These are phyloP conservation scores for Sporisorium exsertum DNA, from an alignment of 1,284 basidiomycete genomes.

Conservation along the genomic window DNA sequence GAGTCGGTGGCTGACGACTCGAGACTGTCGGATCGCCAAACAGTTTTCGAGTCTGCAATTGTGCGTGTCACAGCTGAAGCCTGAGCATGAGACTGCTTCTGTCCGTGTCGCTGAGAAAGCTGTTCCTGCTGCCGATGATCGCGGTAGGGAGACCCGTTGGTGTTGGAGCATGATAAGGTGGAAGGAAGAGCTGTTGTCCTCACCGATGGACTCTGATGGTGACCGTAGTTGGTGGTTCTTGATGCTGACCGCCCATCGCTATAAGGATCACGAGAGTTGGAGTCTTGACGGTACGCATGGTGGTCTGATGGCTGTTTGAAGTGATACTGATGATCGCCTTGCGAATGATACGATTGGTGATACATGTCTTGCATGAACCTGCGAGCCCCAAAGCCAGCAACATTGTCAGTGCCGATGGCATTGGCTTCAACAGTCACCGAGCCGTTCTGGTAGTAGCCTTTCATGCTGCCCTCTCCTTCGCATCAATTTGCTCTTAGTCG, in stretches of 20 bases:
- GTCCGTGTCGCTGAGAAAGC: neutral
- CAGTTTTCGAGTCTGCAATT: neutral
- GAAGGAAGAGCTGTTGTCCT: neutral
- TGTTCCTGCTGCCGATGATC: neutral
- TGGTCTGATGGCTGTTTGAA: neutral
- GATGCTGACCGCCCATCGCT: slow-evolving; percentile 1
- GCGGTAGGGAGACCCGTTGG: neutral
- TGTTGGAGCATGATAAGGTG: too few relatives aligned
- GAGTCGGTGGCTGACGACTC: slow-evolving; percentile 25
- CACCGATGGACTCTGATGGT: slow-evolving; percentile 2
- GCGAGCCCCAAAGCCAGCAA: slow-evolving; percentile 49
- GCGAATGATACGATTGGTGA: slow-evolving; percentile 10
- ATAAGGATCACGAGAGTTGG: slow-evolving; percentile 1
- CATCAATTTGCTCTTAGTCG: neutral
- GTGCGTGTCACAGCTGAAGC: neutral
- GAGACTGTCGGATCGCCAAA: slow-evolving; percentile 16
- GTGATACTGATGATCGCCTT: neutral
- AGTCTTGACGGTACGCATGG: neutral
- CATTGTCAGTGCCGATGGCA: slow-evolving; percentile 18
- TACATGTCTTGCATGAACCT: slow-evolving; percentile 47
- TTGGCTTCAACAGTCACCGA: slow-evolving; percentile 4
- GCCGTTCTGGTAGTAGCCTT: slow-evolving; percentile 8
- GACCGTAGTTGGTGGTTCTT: neutral
- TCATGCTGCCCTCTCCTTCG: neutral
- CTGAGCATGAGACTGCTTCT: neutral